Percentiles rank a stretch among this genome's conserved stretches.
Conservation (phyloP, 176 grass and related monocot species). For the Oryza nivara region DNA sequence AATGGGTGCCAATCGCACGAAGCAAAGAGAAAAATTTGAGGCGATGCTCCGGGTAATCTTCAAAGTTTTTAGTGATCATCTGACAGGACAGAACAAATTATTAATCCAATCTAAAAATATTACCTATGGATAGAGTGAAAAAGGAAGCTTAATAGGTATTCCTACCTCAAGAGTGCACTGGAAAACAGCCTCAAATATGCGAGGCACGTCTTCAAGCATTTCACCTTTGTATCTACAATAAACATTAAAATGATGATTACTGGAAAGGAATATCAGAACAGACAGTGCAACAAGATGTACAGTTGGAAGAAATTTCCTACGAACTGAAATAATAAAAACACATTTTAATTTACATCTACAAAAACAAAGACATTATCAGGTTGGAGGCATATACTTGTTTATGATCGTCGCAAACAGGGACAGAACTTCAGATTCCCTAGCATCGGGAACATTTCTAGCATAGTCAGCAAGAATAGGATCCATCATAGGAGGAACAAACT, state of each 20-base stretch:
- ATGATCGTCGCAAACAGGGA: conserved; percentile 96
- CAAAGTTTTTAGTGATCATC: conserved; percentile 99
- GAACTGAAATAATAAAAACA: neutral
- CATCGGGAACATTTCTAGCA: conserved; percentile 98
- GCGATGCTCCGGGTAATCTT: conserved; percentile 98
- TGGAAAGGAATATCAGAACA: neutral
- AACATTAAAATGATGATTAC: conserved; percentile 28
- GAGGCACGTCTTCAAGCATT: conserved; percentile 93
- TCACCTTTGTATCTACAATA: conserved; percentile 77
- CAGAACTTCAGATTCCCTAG: conserved; percentile 99
- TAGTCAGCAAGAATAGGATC: conserved; percentile 96
- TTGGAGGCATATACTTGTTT: conserved; percentile 79
- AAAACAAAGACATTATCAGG: conserved; percentile 17
- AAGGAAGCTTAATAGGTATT: conserved; percentile 10
- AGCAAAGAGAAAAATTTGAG: conserved; percentile 98
- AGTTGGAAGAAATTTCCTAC: neutral
- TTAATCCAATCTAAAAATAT: neutral
- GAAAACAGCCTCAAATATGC: conserved; percentile 98
- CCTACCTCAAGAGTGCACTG: conserved; percentile 96
- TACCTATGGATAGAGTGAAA: conserved; percentile 20
- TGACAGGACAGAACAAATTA: conserved; percentile 43
- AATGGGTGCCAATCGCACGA: conserved; percentile 94
- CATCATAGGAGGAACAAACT: conserved; percentile 99
- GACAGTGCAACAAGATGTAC: neutral
- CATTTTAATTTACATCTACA: conserved; percentile 26